Conservation (phyloP, 2,329 filamentous ascomycete genomes). For the Nemania sp. region DNA sequence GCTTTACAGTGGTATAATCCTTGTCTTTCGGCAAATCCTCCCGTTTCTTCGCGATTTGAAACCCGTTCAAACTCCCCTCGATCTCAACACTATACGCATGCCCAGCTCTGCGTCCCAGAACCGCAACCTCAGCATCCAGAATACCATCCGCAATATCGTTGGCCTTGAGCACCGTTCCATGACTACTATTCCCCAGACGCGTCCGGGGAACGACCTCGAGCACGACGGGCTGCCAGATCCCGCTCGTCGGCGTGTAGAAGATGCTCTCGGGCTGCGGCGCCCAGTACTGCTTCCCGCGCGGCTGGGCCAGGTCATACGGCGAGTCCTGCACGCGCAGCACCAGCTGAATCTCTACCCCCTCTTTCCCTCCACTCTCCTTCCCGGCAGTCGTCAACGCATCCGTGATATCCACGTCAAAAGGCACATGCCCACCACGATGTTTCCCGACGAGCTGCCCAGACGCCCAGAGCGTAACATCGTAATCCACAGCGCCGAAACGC, state of each 20-base stretch:
- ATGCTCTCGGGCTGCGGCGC: conserved; percentile 62
- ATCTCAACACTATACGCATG: conserved; percentile 55
- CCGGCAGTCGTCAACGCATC: conserved; percentile 44
- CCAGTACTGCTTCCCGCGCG: conserved; percentile 70
- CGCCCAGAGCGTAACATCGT: conserved; percentile 61
- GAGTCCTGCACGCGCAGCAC: conserved; percentile 66
- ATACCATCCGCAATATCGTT: conserved; percentile 56
- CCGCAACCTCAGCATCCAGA: conserved; percentile 53
- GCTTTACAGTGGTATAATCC: conserved; percentile 50
- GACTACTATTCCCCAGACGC: conserved; percentile 57
- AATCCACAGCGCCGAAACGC: conserved; percentile 65
- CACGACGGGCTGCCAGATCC: conserved; percentile 63
- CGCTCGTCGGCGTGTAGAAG: conserved; percentile 61
- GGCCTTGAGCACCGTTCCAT: conserved; percentile 60
- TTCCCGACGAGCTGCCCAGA: conserved; percentile 55
- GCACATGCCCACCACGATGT: conserved; percentile 63
- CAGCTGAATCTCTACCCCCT: conserved; percentile 47
- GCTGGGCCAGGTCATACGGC: conserved; percentile 65
- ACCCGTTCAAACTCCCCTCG: conserved; percentile 54
- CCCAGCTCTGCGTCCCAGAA: conserved; percentile 53
- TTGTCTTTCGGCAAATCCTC: conserved; percentile 53
- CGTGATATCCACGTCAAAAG: conserved; percentile 61
- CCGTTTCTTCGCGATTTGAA: conserved; percentile 49
- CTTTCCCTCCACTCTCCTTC: conserved; percentile 32
- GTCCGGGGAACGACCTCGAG: conserved; percentile 57